Percentiles rank a stretch among this genome's conserved stretches.
These are phyloP conservation scores for Sphaerosporella brunnea DNA, from an alignment of 495 filamentous ascomycete species.

Conservation along the genomic window DNA sequence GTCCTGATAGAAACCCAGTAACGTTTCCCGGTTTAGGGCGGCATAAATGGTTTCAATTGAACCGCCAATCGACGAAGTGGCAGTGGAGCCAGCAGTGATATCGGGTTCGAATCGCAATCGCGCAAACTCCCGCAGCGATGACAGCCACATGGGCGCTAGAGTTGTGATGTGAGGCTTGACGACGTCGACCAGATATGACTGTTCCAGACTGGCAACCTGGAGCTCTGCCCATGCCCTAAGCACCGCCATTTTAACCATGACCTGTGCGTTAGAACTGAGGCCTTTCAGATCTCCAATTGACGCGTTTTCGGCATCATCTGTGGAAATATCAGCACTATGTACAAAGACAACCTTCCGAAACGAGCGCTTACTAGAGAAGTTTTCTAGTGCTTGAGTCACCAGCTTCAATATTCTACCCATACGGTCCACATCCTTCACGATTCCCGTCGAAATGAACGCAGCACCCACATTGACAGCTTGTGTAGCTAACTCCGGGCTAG, in stretches of 20 bases:
- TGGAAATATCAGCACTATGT: constrained; percentile 8
- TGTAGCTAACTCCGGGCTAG: constrained; percentile 82
- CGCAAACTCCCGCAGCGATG: constrained; percentile 84
- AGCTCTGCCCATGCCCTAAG: constrained; percentile 98
- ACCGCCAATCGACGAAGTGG: constrained; percentile 50
- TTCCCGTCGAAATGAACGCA: constrained; percentile 87
- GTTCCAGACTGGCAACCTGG: constrained; percentile 87
- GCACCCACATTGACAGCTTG: constrained; percentile 97
- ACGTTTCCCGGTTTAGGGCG: constrained; percentile 79
- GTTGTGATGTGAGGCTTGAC: constrained; percentile 78
- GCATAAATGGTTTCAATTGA: constrained; percentile 83
- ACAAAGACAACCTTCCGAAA: not conserved
- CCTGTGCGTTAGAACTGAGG: constrained; percentile 85
- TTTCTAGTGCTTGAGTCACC: constrained; percentile 76
- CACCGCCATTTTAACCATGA: constrained; percentile 95
- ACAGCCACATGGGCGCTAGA: constrained; percentile 81
- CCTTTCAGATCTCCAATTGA: constrained; percentile 86
- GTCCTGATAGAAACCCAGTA: constrained; percentile 91
- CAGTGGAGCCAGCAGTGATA: constrained; percentile 62
- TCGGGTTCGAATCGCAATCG: constrained; percentile 89
- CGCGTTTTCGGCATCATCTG: constrained; percentile 55
- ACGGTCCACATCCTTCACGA: constrained; percentile 90
- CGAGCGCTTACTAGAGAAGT: constrained; percentile 47
- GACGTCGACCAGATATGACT: constrained; percentile 73
- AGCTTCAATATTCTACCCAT: constrained; percentile 96